Evolutionary conservation across 768 basidiomycete genomes (phyloP).

Genomic region (Russula lepida): DNA sequence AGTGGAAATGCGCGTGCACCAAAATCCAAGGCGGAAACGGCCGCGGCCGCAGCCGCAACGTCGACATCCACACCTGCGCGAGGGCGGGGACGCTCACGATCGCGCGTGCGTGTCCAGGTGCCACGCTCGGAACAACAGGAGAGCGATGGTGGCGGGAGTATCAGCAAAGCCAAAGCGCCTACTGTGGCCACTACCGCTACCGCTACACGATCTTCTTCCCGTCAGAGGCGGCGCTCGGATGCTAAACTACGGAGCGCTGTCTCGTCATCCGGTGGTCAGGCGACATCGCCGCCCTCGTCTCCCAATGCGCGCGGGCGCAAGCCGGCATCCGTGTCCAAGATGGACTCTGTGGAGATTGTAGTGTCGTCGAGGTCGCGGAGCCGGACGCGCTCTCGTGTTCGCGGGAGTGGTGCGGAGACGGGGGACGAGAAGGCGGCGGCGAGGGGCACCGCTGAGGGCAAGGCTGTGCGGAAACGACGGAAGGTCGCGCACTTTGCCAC

Average conservation of each 20-base stretch:
- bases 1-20: not conserved
- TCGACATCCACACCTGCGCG: not conserved
- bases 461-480: constrained; percentile 11
- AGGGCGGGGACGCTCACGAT: not conserved
- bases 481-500: not conserved
- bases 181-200: not conserved
- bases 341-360: constrained; percentile 13
- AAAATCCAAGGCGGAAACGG: not conserved
- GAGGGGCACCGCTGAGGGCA: constrained; percentile 5
- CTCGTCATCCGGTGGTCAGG: not conserved
- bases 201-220: too few relatives aligned
- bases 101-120: not conserved
- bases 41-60: not conserved
- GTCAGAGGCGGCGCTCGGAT: not conserved
- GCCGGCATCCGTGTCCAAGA: not conserved
- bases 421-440: constrained; percentile 9
- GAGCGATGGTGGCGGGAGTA: constrained; percentile 3
- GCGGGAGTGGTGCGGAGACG: constrained; percentile 7
- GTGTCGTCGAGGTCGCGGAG: constrained; percentile 11
- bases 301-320: constrained; percentile 9
- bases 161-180: constrained; percentile 1
- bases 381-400: constrained; percentile 9
- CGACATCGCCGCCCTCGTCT: not conserved
- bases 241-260: not conserved
- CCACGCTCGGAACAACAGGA: not conserved